A percentile compares a stretch with the other conserved stretches of the same genome.
phyloP scores from a whole-genome alignment of 1,139 yeast genomes.

The Candida tropicalis region DNA sequence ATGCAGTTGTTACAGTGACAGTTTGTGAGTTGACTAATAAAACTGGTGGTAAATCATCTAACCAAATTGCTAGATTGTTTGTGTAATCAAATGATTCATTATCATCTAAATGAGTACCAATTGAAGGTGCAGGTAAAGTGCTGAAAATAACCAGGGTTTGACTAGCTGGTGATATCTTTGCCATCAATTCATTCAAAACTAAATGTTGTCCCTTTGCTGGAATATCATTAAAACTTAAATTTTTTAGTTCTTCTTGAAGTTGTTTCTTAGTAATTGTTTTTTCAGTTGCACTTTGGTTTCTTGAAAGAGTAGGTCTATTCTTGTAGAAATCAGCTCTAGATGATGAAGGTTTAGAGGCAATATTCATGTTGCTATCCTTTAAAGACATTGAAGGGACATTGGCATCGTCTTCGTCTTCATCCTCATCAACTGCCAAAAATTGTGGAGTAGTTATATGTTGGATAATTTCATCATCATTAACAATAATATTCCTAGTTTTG shows the following conservation, averaged over 20 bases:
- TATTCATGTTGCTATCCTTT: constrained; percentile 14
- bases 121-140: constrained; percentile 84
- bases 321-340: constrained; percentile 17
- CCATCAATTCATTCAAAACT: constrained; percentile 84
- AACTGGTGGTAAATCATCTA: constrained; percentile 78
- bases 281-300: constrained; percentile 4
- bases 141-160: constrained; percentile 77
- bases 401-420: constrained; percentile 18
- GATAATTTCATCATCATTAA: constrained; percentile 41
- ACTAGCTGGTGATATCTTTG: constrained; percentile 51
- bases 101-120: constrained; percentile 75
- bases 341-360: constrained; percentile 7
- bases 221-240: constrained; percentile 70
- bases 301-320: constrained; percentile 7
- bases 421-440: constrained; percentile 36
- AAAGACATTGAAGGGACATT: constrained; percentile 18
- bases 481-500: constrained; percentile 23
- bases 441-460: constrained; percentile 41
- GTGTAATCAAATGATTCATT: constrained; percentile 74
- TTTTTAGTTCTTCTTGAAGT: constrained; percentile 42
- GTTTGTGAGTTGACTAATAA: constrained; percentile 86
- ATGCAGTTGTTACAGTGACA: constrained; percentile 91
- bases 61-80: constrained; percentile 77
- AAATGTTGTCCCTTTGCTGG: constrained; percentile 93
- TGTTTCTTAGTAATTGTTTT: constrained; percentile 36